These are phyloP conservation scores for Cercospora sp. DNA, from an alignment of 2,329 filamentous ascomycete species.

Conservation along the genomic window DNA sequence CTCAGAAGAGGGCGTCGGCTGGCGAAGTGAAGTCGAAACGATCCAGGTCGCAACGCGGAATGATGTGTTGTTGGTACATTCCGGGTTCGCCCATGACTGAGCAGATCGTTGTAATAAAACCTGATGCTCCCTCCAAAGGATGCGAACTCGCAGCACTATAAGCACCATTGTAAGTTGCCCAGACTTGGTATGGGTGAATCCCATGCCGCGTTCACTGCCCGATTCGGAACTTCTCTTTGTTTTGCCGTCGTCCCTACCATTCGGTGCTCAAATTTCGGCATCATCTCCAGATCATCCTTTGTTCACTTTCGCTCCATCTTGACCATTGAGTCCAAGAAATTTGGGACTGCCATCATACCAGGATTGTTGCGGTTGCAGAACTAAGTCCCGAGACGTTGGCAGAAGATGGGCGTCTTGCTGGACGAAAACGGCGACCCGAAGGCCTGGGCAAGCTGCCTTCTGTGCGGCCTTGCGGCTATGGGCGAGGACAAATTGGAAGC, in stretches of 20 bases:
- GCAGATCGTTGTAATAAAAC: no score
- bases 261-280: neutral
- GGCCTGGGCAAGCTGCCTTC: neutral
- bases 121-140: neutral
- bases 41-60: neutral
- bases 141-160: neutral
- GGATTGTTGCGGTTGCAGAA: no score
- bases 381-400: no score
- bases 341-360: no score
- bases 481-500: slow-evolving; percentile 2
- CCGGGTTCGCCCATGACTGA: no score
- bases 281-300: neutral
- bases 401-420: neutral
- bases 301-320: neutral
- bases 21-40: neutral
- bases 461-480: slow-evolving; percentile 2
- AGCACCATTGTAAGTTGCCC: neutral
- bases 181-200: neutral
- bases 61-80: no score
- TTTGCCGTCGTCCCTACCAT: neutral
- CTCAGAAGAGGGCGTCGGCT: neutral
- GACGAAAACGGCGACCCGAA: slow-evolving; percentile 6
- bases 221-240: neutral
- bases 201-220: neutral
- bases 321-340: no score